Base-by-base conservation (phyloP, 2,329 filamentous ascomycete species). In the Diaporthe vaccinii region DNA sequence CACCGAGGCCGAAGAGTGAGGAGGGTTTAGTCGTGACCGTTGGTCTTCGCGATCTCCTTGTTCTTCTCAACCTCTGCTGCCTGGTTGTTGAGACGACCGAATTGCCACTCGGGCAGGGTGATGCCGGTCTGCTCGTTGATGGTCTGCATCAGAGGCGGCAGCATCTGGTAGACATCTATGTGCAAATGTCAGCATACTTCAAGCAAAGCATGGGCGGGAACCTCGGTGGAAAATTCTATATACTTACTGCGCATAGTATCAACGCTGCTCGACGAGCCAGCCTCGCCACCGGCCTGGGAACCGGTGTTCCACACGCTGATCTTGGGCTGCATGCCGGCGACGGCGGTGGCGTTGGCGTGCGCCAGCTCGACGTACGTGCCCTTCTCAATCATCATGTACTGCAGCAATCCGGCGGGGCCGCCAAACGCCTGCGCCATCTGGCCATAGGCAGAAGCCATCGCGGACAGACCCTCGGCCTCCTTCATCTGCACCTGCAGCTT, bases 81-180 rank as follows among this genome's bases (percentile, higher is more conserved):
- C 74, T 84, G 79, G 0, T 78, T 78, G 7, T 84, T 84, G 53
- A 89, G 78, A 55, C 84, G 86, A 0, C 90, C 90, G 81, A 92
- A 92, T 82, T 92, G 90, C 95, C 95, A 97, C 80, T 90, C 90
- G 1, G 95, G 95, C 9, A 96, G 91, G 1, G 89, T 89, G 80
- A 97, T 95, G 0, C 95, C 95, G 0, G 95, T 97, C 87, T 98
- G 95, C 76, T 97, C 95, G 79, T 97, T 93, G 80, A 98, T 96
- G 0, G 95, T 97, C 14, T 90, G 92, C 85, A 97, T 92, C 28
- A 97, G 87, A 7, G 95, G 95, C 49, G 95, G 95, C 76, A 97
- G 86, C 82, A 92, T 93, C 87, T 97, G 95, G 85, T 97, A 96
- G 51, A 97, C 89, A 79, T 96, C 74, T 76, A 20, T n/a, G 10